These are phyloP conservation scores for Groenewaldozyma tartarivorans DNA, from an alignment of 805 yeast genomes.

Conservation along the genomic window DNA sequence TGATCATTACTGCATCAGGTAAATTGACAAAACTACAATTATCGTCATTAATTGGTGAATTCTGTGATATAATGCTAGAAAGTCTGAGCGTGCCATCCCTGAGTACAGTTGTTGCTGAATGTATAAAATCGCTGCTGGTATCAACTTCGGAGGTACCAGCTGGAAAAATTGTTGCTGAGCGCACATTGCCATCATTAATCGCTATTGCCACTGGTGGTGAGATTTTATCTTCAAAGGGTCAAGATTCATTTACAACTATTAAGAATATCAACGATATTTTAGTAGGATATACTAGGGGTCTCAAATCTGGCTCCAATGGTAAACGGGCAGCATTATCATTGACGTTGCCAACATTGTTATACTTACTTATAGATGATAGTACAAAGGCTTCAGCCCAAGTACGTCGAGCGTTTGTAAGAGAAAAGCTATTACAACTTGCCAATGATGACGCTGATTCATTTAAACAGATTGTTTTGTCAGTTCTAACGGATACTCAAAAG, in stretches of 20 bases:
- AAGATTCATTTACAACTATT: constrained; percentile 18
- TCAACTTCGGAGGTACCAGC: constrained; percentile 26
- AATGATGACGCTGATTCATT: constrained; percentile 22
- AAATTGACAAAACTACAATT: constrained; percentile 26
- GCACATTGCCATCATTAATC: constrained; percentile 39
- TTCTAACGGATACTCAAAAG: constrained; percentile 32
- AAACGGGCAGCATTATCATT: constrained; percentile 23
- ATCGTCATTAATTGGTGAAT: constrained; percentile 28
- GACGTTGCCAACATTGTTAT: constrained; percentile 30
- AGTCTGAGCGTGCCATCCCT: constrained; percentile 31
- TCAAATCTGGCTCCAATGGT: constrained; percentile 27
- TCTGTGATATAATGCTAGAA: constrained; percentile 26
- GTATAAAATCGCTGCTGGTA: constrained; percentile 48
- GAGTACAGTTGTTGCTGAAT: constrained; percentile 42
- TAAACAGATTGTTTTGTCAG: constrained; percentile 32
- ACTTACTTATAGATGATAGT: constrained; percentile 21
- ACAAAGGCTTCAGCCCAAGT: constrained; percentile 14
- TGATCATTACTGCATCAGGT: constrained; percentile 36
- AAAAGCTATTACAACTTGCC: constrained; percentile 25
- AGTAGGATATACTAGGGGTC: constrained; percentile 34
- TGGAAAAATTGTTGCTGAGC: constrained; percentile 33
- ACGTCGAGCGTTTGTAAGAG: constrained; percentile 16
- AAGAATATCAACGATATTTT: constrained; percentile 40
- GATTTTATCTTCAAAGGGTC: constrained; percentile 24
- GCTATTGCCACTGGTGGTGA: constrained; percentile 18